Evolutionary conservation across 176 grass and related monocot species (phyloP), one percentile per base, ranked within the genome.

Genomic region (Pharus latifolius): DNA sequence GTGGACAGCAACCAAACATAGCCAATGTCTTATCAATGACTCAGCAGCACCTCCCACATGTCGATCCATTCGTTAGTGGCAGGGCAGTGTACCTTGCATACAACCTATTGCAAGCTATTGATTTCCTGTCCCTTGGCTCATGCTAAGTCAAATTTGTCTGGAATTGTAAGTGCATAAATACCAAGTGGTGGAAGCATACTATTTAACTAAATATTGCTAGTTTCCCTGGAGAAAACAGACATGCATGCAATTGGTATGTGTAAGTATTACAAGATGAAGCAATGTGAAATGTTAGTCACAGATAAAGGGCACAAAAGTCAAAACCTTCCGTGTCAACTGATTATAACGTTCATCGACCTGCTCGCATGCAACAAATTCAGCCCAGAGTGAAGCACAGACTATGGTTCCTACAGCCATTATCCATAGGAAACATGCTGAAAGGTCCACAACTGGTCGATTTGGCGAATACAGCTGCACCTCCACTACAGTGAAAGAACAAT

Each of bases 381-480:
- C 69, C 89, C 94, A 98, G 17, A 98, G 67, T 10, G 89, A 91
- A 62, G 94, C 74, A 72, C 86, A 85, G 32, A 93, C 75, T 80
- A 98, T 91, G 61, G 94, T 98, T 29, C 87, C 89, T 62, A 98
- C 82, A 55, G 94, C 89, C 87, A 98, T 93, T 80, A 98, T 80
- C 89, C 72, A 85, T 54, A 98, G 67, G 88, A 98, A 93, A 60
- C 67, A 73, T 72, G 94, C 89, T 47, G 94, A 98, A 37, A 88
- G 73, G 46, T 98, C 89, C 16, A 93, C 84, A 23, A 80, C 65
- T 78, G 89, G 94, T 51, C 94, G 78, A 55, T 76, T 78, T 68
- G 94, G 94, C 16, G 94, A 93, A 88, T 98, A 98, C 44, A 98
- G 49, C 49, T 93, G 76, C n/a, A 98, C 29, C 65, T 98, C 89